Conservation (phyloP, 2,329 filamentous ascomycete species). For the Ilyonectria destructans region DNA sequence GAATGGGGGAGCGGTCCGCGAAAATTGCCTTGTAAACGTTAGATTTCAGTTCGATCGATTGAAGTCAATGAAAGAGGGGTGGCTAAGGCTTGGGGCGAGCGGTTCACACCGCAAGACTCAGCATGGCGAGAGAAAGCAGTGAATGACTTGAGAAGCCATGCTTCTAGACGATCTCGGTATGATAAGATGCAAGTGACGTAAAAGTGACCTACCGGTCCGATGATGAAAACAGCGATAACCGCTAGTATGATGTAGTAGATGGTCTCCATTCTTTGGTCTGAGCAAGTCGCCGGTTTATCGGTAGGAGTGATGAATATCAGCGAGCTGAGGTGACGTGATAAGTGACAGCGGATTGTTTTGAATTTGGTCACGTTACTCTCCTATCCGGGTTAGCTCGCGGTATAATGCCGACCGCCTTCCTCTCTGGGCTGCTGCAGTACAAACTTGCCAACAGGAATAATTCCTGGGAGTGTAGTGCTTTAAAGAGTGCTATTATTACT, state of each 20-base stretch:
- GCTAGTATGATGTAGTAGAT: conserved; percentile 41
- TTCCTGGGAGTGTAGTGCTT: too few species aligned
- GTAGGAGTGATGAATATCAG: neutral
- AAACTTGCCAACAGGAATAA: too few species aligned
- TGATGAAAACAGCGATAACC: conserved; percentile 36
- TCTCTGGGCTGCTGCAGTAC: neutral
- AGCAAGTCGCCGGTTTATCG: neutral
- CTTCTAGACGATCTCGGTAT: neutral
- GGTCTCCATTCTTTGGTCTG: conserved; percentile 38
- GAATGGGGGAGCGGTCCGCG: conserved; percentile 53
- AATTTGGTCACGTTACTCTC: neutral
- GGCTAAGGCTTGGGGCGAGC: neutral
- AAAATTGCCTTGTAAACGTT: conserved; percentile 35
- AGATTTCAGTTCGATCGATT: conserved; percentile 13
- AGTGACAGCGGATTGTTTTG: neutral
- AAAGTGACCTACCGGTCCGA: conserved; percentile 33
- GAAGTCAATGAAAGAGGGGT: neutral
- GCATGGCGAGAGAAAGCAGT: neutral
- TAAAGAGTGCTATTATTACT: too few species aligned
- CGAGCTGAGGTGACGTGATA: neutral
- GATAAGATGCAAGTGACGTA: neutral
- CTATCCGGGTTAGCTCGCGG: neutral
- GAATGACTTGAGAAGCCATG: neutral
- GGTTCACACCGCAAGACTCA: neutral
- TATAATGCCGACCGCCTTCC: neutral